Base-by-base conservation (phyloP, 495 filamentous ascomycete genomes). In the Tuber umbilicatum region DNA sequence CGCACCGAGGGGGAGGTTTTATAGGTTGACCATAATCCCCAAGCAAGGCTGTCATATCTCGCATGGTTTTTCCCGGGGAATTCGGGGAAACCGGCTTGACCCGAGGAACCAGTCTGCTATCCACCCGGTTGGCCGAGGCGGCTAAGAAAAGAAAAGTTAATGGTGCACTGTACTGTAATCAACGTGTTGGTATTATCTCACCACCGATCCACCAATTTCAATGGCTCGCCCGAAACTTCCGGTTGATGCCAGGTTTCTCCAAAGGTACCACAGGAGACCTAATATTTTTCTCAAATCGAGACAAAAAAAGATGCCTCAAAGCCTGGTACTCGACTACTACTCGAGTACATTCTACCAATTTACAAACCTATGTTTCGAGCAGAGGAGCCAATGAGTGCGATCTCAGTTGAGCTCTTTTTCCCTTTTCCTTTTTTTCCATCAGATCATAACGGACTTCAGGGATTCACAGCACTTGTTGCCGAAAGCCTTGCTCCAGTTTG, bases 11-110 rank as follows among this genome's bases (percentile, higher is more conserved):
- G 55, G 10, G n/a, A 64, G 55, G 27, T 31, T 31, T 31, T 17
- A 64, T 31, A 31, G 55, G 55, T 31, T 64, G 31, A 31, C 16
- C 55, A 31, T 0, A 31, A 16, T 0, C 55, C 55, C n/a, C n/a
- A 16, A 27, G 50, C 23, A 14, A 55, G 50, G 50, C 50, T 55
- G n/a, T 55, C 21, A 47, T 55, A 55, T 27, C 5, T 50, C 10
- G 50, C 50, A 55, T 31, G 55, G 55, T 3, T 64, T 31, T 64
- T 31, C 55, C 55, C 17, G 31, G 55, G n/a, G 55, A 5, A 5
- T 64, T 64, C 55, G 55, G 55, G 55, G 27, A 64, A 64, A 16
- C 55, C 55, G 55, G 55, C n/a, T 64, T 16, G n/a, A 64, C 55
- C n/a, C 55, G 55, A 64, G 14, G n/a, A 31, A 17, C 55, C 10